Base-by-base conservation (phyloP, 1,139 yeast species). In the Candida sojae region DNA sequence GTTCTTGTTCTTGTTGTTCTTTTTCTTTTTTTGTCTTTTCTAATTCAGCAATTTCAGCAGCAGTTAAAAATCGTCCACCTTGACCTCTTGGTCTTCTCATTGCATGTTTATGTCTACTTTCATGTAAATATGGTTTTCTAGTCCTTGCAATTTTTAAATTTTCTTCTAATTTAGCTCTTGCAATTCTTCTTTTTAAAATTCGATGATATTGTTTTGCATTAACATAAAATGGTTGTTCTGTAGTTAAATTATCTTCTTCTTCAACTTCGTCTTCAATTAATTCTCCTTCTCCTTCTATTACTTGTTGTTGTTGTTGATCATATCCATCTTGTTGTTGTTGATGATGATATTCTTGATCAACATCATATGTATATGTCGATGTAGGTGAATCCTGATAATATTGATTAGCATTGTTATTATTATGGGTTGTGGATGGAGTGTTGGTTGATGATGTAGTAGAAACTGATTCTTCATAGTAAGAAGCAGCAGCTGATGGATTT, bases 21-120 rank as follows among this genome's bases (percentile, higher is more conserved):
- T 76, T 75, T 58, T 75, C 67, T 55, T 76, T 75, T 48, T 84
- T 84, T 51, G 76, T 67, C 48, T 83, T 69, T 45, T 86, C 95
- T 61, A 83, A 79, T 67, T 91, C 95, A 26, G 96, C 97, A 51
- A 93, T 92, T 63, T 95, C 99, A 4, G 96, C 96, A 5, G 98
- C 97, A 0, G 99, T 93, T 54, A 95, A 71, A 60, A 95, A 95
- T 52, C 99, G 75, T 3, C 99, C 99, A 30, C 99, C 99, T 68
- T 93, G 98, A 29, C 99, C 99, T 60, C 99, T 82, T 12, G 99
- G 99, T 66, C 99, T 82, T 63, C 99, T 80, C 99, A 95, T 93
- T 21, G 99, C 99, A 67, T 95, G 99, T 66, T 93, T 93, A 67
- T 95, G 99, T 59, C 99, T 81, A 13, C 97, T 90, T 67, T 95